These are phyloP conservation scores for Fusarium musae DNA, from an alignment of 2,329 filamentous ascomycete genomes.

Conservation along the genomic window DNA sequence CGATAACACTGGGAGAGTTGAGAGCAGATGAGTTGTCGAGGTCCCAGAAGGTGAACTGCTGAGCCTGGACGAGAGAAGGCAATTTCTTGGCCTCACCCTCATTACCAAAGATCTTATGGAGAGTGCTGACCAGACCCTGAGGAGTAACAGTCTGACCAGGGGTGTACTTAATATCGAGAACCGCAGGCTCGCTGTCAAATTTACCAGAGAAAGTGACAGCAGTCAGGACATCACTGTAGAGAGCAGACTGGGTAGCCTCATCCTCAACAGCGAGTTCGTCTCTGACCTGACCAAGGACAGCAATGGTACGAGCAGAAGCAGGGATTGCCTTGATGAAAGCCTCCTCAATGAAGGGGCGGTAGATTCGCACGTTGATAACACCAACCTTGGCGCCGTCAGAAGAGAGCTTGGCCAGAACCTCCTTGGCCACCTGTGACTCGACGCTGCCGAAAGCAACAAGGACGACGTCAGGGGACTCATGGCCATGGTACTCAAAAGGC, in stretches of 20 bases:
- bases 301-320: conserved; percentile 77
- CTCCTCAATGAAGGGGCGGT: conserved; percentile 95
- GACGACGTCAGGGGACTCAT: conserved; percentile 81
- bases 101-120: conserved; percentile 63
- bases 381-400: conserved; percentile 82
- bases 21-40: conserved; percentile 77
- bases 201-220: conserved; percentile 81
- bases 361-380: conserved; percentile 90
- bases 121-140: conserved; percentile 61
- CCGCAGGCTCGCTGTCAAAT: conserved; percentile 69
- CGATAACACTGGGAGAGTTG: conserved; percentile 70
- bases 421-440: conserved; percentile 85
- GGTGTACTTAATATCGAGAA: conserved; percentile 91
- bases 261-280: conserved; percentile 80
- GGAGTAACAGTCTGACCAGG: conserved; percentile 70
- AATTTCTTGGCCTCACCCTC: conserved; percentile 61
- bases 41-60: conserved; percentile 96
- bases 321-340: conserved; percentile 88
- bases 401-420: conserved; percentile 79
- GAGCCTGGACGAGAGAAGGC: conserved; percentile 64
- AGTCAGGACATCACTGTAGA: conserved; percentile 92
- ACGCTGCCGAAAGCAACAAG: conserved; percentile 93
- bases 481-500: conserved; percentile 93
- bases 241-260: conserved; percentile 78
- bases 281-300: conserved; percentile 88